Evolutionary conservation across 1,139 yeast species (phyloP).

Genomic region (Pichia sp.): DNA sequence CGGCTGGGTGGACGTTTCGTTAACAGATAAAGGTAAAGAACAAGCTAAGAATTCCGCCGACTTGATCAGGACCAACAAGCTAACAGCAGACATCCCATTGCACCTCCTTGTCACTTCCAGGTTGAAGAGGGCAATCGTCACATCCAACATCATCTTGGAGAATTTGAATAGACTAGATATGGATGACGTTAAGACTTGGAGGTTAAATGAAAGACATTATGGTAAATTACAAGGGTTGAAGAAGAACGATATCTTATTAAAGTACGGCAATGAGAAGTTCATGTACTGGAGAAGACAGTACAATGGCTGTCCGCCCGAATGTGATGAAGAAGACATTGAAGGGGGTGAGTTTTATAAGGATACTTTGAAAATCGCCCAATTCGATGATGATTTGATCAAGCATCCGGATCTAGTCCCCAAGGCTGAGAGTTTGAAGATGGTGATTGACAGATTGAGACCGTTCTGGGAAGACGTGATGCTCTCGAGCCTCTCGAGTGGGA

Average conservation of each 20-base stretch:
- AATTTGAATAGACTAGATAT: slow-evolving; percentile 45
- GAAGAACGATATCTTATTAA: slow-evolving; percentile 49
- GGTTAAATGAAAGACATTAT: slow-evolving; percentile 76
- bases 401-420: slow-evolving; percentile 44
- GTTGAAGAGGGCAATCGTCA: slow-evolving; percentile 62
- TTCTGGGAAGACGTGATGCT: slow-evolving; percentile 46
- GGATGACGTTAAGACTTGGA: slow-evolving; percentile 59
- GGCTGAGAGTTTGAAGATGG: slow-evolving; percentile 71
- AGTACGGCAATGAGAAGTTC: slow-evolving; percentile 59
- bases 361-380: slow-evolving; percentile 16
- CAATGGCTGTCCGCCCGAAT: slow-evolving; percentile 63
- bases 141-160: slow-evolving; percentile 59
- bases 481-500: slow-evolving; percentile 33
- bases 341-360: slow-evolving; percentile 40
- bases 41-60: slow-evolving; percentile 65
- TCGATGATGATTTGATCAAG: slow-evolving; percentile 26
- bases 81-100: slow-evolving; percentile 38
- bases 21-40: slow-evolving; percentile 56
- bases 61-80: slow-evolving; percentile 40
- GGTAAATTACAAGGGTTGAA: slow-evolving; percentile 74
- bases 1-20: slow-evolving; percentile 79
- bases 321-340: slow-evolving; percentile 26
- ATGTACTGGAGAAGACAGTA: slow-evolving; percentile 68
- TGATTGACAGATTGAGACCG: slow-evolving; percentile 59
- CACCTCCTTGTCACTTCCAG: slow-evolving; percentile 63